Conservation (phyloP, 805 yeast species). For the Lipomyces mesembrius region DNA sequence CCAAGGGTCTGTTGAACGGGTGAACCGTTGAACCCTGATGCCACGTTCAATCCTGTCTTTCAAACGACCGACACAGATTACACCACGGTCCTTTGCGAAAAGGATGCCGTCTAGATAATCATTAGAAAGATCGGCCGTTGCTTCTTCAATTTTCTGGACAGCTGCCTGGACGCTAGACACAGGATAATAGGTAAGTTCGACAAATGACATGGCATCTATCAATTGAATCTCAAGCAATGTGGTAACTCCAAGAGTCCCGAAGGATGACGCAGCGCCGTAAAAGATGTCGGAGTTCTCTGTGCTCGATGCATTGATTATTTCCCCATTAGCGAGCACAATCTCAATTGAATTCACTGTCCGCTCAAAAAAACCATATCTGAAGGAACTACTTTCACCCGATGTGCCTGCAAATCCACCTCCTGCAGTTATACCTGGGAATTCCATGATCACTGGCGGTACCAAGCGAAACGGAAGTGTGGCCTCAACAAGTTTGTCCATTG, state of each 20-base stretch:
- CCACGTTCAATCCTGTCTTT: neutral
- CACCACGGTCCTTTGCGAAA: conserved; percentile 9
- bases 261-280: conserved; percentile 11
- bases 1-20: conserved; percentile 8
- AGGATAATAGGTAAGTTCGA: conserved; percentile 9
- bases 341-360: conserved; percentile 11
- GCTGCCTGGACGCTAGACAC: conserved; percentile 2
- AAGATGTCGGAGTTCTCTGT: conserved; percentile 7
- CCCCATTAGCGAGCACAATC: conserved; percentile 10
- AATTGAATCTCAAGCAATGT: conserved; percentile 11
- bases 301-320: conserved; percentile 8
- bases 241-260: conserved; percentile 12
- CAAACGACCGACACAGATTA: conserved; percentile 10
- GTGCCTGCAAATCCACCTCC: conserved; percentile 17
- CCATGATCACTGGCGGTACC: conserved; percentile 12
- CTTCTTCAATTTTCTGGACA: neutral
- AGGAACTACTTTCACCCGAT: conserved; percentile 10
- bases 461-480: neutral
- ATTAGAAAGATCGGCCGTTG: conserved; percentile 4
- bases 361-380: conserved; percentile 6
- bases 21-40: conserved; percentile 5
- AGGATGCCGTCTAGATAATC: conserved; percentile 11
- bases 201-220: conserved; percentile 9
- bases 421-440: conserved; percentile 13
- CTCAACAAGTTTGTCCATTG: conserved; percentile 11